Base-by-base conservation (phyloP, 805 yeast genomes). In the Candida suzukii region DNA sequence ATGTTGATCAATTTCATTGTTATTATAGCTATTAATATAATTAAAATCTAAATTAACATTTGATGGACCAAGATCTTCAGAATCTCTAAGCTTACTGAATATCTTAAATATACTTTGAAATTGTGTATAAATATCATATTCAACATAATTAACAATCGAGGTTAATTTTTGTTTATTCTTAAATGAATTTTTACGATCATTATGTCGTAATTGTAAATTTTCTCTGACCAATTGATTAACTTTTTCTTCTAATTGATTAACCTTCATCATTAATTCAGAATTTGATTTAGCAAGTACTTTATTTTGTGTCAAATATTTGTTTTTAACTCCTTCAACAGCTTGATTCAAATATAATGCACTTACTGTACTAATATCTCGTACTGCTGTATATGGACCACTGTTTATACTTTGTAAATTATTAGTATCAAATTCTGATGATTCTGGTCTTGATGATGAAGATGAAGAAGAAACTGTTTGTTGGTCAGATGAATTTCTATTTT, bases 261-360 rank as follows among this genome's bases (percentile, higher is more conserved):
- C 63, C 47, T 67, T 74, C 30, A 69, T 54, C 67, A 72, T 64
- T 54, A 81, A 61, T 19, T 67, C 54, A 3, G 82, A 71, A 53
- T 78, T 80, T 38, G 71, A 73, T 46, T 69, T 74, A 1, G 86
- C 86, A 22, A 83, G 58, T n/a, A 73, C 70, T 40, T 66, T 67
- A 57, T 83, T 83, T 50, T 76, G 81, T n/a, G 53, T 54, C 6
- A 56, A 38, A 40, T 64, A 70, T 36, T 59, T 51, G 28, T 50
- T 42, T 38, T 53, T 53, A 17, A 54, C 45, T 28, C 41, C 41
- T 12, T 31, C 35, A 11, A 31, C 35, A 11, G 18, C 8, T 11
- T 29, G 32, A 16, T 16, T 17, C 8, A 29, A 29, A 17, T 29
- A 29, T 6, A 16, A 29, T 7, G 14, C 24, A 31, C 24, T 8